Evolutionary conservation across 768 basidiomycete genomes (phyloP), one percentile per base, ranked within the genome.

Genomic region (Lactarius evosmus): DNA sequence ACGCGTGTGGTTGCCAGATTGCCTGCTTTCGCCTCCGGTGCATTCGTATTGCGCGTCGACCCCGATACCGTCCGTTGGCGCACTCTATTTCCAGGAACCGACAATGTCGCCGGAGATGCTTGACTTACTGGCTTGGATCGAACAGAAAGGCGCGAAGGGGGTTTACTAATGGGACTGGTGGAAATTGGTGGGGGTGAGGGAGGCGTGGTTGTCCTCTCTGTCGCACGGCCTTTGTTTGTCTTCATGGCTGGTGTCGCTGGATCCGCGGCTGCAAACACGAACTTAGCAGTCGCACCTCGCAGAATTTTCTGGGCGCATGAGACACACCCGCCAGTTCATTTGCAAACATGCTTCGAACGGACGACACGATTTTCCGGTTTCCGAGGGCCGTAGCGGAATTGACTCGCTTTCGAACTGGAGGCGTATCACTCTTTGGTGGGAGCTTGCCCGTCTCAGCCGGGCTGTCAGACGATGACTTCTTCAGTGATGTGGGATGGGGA

Each of bases 371-470:
- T 17, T 66, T 58, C 16, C 57, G 56, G 14, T 25, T 59, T 56
- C 65, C 67, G 19, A 68, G 53, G 25, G 65, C 65, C 12, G 67
- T 68, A 49, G 65, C 49, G 29, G 67, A 68, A 50, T 58, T 66
- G 52, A 68, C 65, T 17, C 67, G 67, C 40, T 62, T 68, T 33
- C 66, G 65, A 36, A 58, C 5, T 0, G 65, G 64, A 30, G 44
- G 34, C 33, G 25, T 27, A 17, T 57, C 52, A 7, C 25, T 34
- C 25, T 56, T 60, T 7, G 51, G 50, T 7, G 57, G 29, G 29
- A 40, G 46, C 9, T 62, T 66, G 17, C 32, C 30, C 30, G 27
- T 33, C 17, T 51, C 62, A 17, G 40, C 22, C 25, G 57, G 38
- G 34, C 58, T 65, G 16, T 63, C 60, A 29, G 60, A 61, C 29